phyloP scores from a whole-genome alignment of 768 basidiomycete species.

The Leccinum broughii region DNA sequence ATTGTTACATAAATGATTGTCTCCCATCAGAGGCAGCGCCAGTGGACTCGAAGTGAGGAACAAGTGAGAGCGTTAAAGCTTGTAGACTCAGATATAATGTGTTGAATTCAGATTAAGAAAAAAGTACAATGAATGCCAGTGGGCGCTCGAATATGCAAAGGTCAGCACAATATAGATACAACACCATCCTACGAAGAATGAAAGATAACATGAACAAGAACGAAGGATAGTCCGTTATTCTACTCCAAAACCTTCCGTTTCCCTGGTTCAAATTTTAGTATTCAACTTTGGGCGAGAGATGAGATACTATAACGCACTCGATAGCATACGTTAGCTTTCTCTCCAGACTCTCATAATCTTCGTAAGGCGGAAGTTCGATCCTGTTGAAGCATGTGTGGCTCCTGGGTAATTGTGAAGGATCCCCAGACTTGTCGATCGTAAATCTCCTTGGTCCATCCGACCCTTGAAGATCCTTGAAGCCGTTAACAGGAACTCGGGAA shows the following conservation, averaged over 20 bases:
- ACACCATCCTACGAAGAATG: neutral
- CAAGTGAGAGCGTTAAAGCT: neutral
- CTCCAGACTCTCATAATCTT: constrained; percentile 84
- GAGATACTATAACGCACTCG: constrained; percentile 51
- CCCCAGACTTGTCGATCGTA: constrained; percentile 94
- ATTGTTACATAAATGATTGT: too few species aligned
- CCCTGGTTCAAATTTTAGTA: constrained; percentile 41
- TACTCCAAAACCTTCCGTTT: constrained; percentile 76
- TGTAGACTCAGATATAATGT: neutral
- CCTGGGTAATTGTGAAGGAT: constrained; percentile 83
- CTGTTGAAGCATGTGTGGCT: constrained; percentile 95
- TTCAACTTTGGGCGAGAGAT: neutral
- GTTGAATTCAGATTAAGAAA: neutral
- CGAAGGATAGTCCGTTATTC: constrained; percentile 38
- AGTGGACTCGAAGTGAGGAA: neutral
- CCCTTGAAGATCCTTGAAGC: constrained; percentile 93
- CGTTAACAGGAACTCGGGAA: constrained; percentile 86
- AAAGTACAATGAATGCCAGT: neutral
- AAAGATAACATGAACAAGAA: constrained; percentile 10
- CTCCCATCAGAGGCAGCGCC: too few species aligned
- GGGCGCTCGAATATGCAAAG: neutral
- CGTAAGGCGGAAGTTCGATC: constrained; percentile 85
- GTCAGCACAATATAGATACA: constrained; percentile 20
- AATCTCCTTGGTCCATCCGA: constrained; percentile 91
- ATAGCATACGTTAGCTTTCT: constrained; percentile 83